Evolutionary conservation across 2,329 filamentous ascomycete species (phyloP), one percentile per base, ranked within the genome.

Genomic region (Fusarium falciforme): DNA sequence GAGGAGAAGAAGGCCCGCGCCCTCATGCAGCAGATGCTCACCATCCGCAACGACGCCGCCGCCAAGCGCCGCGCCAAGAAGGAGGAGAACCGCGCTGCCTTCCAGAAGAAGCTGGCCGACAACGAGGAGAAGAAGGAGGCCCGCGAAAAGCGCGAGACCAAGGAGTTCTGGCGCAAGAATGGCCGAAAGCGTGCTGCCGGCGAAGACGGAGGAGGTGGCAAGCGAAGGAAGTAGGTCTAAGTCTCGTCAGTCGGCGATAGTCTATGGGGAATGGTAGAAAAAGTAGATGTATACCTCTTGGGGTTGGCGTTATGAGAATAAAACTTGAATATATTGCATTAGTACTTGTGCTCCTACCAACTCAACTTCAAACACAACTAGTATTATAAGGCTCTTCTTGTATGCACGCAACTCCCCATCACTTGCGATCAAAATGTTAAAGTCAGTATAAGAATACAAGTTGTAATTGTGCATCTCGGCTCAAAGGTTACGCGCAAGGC

Each of bases 151-250:
- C 91, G 91, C 78, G 96, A 99, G 86, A 93, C 91, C 81, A 93
- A 97, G 82, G 95, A 98, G 78, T 99, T 91, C 81, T 99, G 96
- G 96, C 88, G 91, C 78, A 92, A 91, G 78, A 97, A 99, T 84
- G 96, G 96, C 11, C 94, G 93, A 86, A 91, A 91, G 85, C 83
- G 89, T 72, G 85, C 83, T 64, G 83, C 83, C 2, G 83, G 79
- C 3, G 85, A 86, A 17, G 83, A 84, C 7, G 83, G 82, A 2
- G 84, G 79, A 27, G 80, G 81, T 61, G 80, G 81, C 20, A 84
- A 83, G 79, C 78, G 81, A 65, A 79, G 80, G 64, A 82, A 66
- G 73, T 81, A 70, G 68, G 61, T 62, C 10, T 44, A 14, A n/a
- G 36, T 54, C 47, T 20, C 25, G 31, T 64, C 25, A 36, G 33